Evolutionary conservation across 1,284 basidiomycete species (phyloP).

Genomic region (Schizophyllum amplum): DNA sequence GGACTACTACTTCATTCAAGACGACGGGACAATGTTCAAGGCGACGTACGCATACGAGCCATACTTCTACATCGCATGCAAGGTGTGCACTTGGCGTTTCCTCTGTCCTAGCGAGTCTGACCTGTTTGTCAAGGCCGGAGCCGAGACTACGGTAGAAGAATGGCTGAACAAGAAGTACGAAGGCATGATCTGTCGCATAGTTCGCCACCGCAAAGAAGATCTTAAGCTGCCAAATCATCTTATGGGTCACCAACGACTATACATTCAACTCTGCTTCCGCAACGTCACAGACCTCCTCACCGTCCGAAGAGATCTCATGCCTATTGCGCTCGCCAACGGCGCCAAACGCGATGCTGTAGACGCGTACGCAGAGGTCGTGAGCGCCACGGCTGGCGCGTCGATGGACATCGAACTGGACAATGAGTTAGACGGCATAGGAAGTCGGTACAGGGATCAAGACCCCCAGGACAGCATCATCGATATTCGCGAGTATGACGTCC

Average conservation of each 20-base stretch:
- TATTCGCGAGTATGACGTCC: constrained; percentile 93
- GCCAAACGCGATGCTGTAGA: constrained; percentile 95
- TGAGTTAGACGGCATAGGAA: constrained; percentile 49
- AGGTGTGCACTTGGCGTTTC: constrained; percentile 61
- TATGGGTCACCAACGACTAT: constrained; percentile 83
- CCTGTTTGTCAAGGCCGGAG: constrained; percentile 44
- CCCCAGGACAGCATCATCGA: constrained; percentile 91
- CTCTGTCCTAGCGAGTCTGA: background rate
- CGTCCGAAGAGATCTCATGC: constrained; percentile 84
- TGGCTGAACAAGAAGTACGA: constrained; percentile 95
- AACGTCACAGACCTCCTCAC: constrained; percentile 89
- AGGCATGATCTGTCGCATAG: constrained; percentile 73
- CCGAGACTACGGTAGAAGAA: constrained; percentile 90
- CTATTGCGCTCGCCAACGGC: constrained; percentile 84
- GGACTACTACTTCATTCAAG: constrained; percentile 97
- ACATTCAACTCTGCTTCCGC: constrained; percentile 85
- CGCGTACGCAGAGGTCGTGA: constrained; percentile 97
- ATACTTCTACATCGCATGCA: constrained; percentile 90
- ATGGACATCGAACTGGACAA: constrained; percentile 67
- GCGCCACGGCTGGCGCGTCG: constrained; percentile 53
- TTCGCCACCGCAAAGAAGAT: constrained; percentile 87
- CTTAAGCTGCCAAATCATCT: constrained; percentile 95
- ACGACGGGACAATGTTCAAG: constrained; percentile 96
- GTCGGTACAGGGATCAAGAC: constrained; percentile 52
- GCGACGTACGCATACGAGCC: constrained; percentile 90